Base-by-base conservation (phyloP, 768 basidiomycete species). In the Trametopsis cervina region DNA sequence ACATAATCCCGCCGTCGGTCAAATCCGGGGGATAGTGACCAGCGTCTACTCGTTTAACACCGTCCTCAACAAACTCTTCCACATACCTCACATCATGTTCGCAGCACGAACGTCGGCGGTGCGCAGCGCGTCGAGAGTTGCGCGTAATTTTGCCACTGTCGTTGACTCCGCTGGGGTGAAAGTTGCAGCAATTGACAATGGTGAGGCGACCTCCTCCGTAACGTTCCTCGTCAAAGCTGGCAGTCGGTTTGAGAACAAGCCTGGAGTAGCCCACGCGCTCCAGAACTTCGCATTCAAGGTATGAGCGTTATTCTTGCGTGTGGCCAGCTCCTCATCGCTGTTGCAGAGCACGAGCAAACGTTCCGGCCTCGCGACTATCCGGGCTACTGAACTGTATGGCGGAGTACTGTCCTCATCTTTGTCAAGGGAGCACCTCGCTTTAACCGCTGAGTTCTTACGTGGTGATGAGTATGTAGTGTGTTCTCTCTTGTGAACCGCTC, bases 241-340 rank as follows among this genome's bases (percentile, higher is more conserved):
- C 46, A 83, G 83, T 61, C 75, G 96, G 60, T 93, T 81, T 65
- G 88, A 99, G 74, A 68, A 81, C 54, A 85, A 85, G 63, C 80
- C 91, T 37, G 95, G 95, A 58, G 80, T 92, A 50, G 93, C 95
- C 2, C 89, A 95, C 72, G 85, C 81, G 52, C 77, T 97, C 67
- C 96, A 96, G 78, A 94, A 92, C 80, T 97, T 93, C 78, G 86
- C 93, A 51, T 98, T 95, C 83, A 97, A 96, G 87, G 95, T 97
- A 56, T 41, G 81, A 62, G 23, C 1, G 39, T 21, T 42, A 2
- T 33, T 22, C 9, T 7, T 40, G 7, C 18, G 18, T 17, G 9
- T 40, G 17, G 42, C 9, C 40, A 15, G 41, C 42, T 42, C 5
- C 11, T 39, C 5, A n/a, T 22, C 10, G 29, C 12, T 3, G 4